Evolutionary conservation across 371 early-diverging fungal genomes (phyloP).

Genomic region (Mortierella sp.): DNA sequence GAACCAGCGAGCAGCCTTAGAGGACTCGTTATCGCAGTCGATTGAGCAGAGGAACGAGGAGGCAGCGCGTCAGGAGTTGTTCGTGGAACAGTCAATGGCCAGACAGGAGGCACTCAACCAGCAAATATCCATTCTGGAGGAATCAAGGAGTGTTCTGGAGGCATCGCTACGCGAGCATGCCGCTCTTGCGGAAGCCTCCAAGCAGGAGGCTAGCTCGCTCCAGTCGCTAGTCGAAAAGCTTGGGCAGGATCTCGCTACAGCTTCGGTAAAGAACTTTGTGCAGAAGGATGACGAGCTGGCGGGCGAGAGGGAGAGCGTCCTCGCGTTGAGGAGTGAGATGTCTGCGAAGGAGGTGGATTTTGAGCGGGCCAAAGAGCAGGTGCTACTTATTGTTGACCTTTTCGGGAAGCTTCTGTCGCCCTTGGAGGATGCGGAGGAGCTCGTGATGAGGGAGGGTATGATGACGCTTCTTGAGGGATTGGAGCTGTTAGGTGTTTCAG

Average conservation of each 20-base stretch:
- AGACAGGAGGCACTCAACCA: background rate
- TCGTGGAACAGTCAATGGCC: background rate
- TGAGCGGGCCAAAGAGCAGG: slow-evolving; percentile 13
- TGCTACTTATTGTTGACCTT: slow-evolving; percentile 15
- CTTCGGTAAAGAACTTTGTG: background rate
- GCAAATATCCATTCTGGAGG: slow-evolving; percentile 7
- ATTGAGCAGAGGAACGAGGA: slow-evolving; percentile 9
- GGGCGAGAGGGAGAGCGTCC: background rate
- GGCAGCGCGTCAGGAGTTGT: background rate
- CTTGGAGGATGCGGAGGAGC: slow-evolving; percentile 21
- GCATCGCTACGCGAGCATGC: background rate
- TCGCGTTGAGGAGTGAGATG: background rate
- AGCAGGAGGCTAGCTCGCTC: background rate
- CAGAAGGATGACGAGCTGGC: background rate
- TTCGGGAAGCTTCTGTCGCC: slow-evolving; percentile 22
- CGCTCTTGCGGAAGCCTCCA: background rate
- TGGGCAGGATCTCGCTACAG: slow-evolving; percentile 13
- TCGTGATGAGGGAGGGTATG: slow-evolving; percentile 13
- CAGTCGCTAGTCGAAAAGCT: background rate
- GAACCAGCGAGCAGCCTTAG: background rate
- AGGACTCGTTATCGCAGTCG: background rate
- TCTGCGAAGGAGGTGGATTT: background rate
- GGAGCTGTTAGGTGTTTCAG: slow-evolving; percentile 22
- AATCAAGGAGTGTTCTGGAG: background rate
- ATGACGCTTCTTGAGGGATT: slow-evolving; percentile 16